Evolutionary conservation across 1,284 basidiomycete species (phyloP), one percentile per base, ranked within the genome.

Genomic region (Fomitopsis betulina): DNA sequence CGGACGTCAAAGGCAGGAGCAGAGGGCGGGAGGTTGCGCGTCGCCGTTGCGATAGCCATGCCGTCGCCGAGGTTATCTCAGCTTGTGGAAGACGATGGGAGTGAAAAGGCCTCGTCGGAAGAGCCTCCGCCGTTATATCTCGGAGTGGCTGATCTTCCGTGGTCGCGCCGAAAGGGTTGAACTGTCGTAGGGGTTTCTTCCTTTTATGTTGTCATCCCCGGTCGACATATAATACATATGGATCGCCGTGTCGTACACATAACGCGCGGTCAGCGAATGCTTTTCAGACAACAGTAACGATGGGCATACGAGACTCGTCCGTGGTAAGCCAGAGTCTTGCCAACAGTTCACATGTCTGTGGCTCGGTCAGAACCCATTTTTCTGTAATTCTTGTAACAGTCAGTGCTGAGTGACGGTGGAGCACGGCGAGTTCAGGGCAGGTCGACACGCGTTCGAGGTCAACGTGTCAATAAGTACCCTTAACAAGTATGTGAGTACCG

Each of bases 11-110:
- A 25, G 19, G 3, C 35, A 12, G 25, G 27, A 10, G 32, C 17
- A n/a, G 54, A 56, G 19, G 58, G 55, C 7, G 39, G 54, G 15
- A 33, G 45, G 3, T 30, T 59, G 27, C 58, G 58, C 19, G 54
- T 59, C 9, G 50, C 54, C 7, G 58, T 59, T 12, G 27, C 58
- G 10, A 59, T 59, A 30, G 58, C 54, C 17, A 59, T 59, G 58
- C 58, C 58, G n/a, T 37, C 42, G 12, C 49, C 47, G 13, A 35
- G 21, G 27, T 21, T 13, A 6, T 17, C 25, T 5, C 17, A 30
- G n/a, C 8, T 17, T n/a, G 52, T 25, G 13, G 17, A 43, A 5
- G 32, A 17, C 10, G 33, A 45, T 30, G 32, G 12, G 17, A 23
- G 13, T 37, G 21, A 32, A 25, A 49, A 25, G 51, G 12, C 19